Evolutionary conservation across 139 green algal genomes (phyloP), one percentile per base, ranked within the genome.

Genomic region (Chlorella sp.): DNA sequence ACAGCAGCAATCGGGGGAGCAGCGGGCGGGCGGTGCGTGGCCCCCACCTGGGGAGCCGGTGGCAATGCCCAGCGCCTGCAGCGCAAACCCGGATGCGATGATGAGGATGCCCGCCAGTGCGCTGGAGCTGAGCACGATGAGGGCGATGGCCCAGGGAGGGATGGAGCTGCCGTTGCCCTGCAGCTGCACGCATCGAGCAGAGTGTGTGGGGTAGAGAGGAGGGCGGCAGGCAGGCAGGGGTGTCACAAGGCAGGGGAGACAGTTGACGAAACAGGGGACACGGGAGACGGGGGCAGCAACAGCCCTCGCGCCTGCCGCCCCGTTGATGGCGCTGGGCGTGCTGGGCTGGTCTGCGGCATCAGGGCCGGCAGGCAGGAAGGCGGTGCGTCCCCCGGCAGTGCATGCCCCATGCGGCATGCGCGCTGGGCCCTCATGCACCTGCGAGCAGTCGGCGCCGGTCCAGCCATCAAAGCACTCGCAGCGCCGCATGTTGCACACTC

Each of bases 391-490:
- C 48, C 48, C 48, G 9, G 64, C 64, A 28, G 64, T 2, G 64
- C 64, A 71, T 9, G 60, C 60, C 66, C 66, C 16, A 75, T 37
- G 26, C 16, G 37, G 69, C 69, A 37, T 15, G 26, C 26, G 11
- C 26, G 69, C 69, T 36, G 28, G n/a, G 69, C 69, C 26, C 69
- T 12, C 69, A 26, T 12, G 28, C 69, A 76, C 90, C 84, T 84
- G 48, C 2, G 64, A 89, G 91, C 95, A 97, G 82, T 96, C 93
- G 28, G 94, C 34, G 26, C 92, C 92, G 2, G 40, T 40, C 83
- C 84, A 97, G 36, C 95, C 95, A 32, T 94, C 86, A 40, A 92
- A 92, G 89, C 94, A 97, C 84, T 97, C 92, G 90, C 95, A 97
- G 34, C 61, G 34, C n/a, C 53, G 71, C 42, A 89, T n/a, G 71